Base-by-base conservation (phyloP, 2,329 filamentous ascomycete species). In the Fusarium sulawesiense region DNA sequence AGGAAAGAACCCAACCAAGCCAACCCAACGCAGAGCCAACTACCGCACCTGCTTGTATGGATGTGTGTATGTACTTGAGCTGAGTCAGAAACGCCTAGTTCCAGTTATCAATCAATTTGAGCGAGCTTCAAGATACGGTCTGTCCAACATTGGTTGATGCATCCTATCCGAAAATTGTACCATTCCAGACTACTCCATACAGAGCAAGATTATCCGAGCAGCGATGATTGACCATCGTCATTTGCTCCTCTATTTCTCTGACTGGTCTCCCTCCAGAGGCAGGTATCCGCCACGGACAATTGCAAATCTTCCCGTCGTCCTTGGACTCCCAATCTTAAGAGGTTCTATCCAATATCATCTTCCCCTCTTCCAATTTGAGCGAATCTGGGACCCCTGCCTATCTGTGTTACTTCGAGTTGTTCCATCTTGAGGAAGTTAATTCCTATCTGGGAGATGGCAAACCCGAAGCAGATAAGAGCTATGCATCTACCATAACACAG, bases 221-320 rank as follows among this genome's bases (percentile, higher is more conserved):
- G 25, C 54, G 30, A n/a, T 37, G 42, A 59, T 54, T 29, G 32
- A 50, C 58, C 49, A 46, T 65, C 66, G 64, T 70, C 67, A 71
- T 70, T 29, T 64, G 47, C 66, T 57, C 46, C 41, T 41, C 56
- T 60, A 65, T 66, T 49, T 66, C 42, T 49, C 48, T 60, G 53
- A 23, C 54, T 50, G 40, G 51, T 32, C 55, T 30, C 65, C 46
- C 42, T 55, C 34, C 62, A 40, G 45, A 53, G 21, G 54, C 53
- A 66, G 53, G 58, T 68, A 70, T 56, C 70, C 69, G 70, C 53
- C 47, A 59, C 61, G 58, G 67, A 57, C 67, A 71, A 64, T 49
- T 64, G 61, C 61, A 64, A 74, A 74, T 74, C 70, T 67, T 70
- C 59, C 71, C 60, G 61, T 56, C 60, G 57, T 50, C 67, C 60